These are phyloP conservation scores for Magnolia changhungtana DNA, from an alignment of 164 flowering plant species.

Conservation along the genomic window DNA sequence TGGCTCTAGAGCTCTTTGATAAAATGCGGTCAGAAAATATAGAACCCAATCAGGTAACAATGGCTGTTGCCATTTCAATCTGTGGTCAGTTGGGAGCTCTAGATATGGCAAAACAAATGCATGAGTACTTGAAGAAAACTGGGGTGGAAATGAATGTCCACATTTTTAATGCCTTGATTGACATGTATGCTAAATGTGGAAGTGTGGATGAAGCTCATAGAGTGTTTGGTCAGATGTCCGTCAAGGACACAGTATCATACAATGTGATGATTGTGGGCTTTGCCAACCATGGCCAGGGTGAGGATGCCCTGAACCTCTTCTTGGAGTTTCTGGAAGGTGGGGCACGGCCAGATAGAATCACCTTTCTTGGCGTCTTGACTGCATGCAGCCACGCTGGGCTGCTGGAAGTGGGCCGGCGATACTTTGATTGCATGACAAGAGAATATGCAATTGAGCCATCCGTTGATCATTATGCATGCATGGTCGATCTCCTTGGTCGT, in stretches of 20 bases:
- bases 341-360: slow-evolving; percentile 6
- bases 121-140: background rate
- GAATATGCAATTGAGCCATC: slow-evolving; percentile 8
- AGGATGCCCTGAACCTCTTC: slow-evolving; percentile 11
- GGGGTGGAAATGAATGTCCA: background rate
- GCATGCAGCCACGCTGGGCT: slow-evolving; percentile 20
- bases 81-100: slow-evolving; percentile 17
- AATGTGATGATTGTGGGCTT: slow-evolving; percentile 14
- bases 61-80: slow-evolving; percentile 7
- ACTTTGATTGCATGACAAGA: slow-evolving; percentile 8
- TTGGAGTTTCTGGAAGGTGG: background rate
- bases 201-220: slow-evolving; percentile 8
- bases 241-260: slow-evolving; percentile 13
- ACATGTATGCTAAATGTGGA: slow-evolving; percentile 59
- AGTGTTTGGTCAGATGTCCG: slow-evolving; percentile 7
- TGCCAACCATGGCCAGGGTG: slow-evolving; percentile 14
- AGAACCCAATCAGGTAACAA: slow-evolving; percentile 17
- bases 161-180: slow-evolving; percentile 26
- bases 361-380: slow-evolving; percentile 13
- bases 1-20: slow-evolving; percentile 10
- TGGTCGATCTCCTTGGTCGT: slow-evolving; percentile 21
- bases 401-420: slow-evolving; percentile 4
- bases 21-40: slow-evolving; percentile 9
- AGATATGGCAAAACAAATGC: slow-evolving; percentile 3
- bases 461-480: slow-evolving; percentile 13